Evolutionary conservation across 768 basidiomycete genomes (phyloP), one percentile per base, ranked within the genome.

Genomic region (Podaxis sp.): DNA sequence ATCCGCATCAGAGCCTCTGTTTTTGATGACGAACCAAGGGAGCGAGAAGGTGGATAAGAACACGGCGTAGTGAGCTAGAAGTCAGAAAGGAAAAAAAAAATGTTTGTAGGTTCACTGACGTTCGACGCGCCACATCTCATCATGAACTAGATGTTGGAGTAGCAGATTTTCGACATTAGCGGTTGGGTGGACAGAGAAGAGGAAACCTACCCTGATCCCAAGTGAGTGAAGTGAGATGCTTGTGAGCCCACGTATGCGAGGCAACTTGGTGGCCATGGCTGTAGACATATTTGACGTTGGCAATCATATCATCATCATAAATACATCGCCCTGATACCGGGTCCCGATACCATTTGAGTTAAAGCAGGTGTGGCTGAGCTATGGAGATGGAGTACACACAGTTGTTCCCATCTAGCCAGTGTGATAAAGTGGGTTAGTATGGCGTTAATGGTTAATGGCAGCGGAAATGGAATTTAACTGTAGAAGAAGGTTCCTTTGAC

Each of bases 171-270:
- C 23, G 38, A n/a, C 36, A 23, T 53, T 44, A 23, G 11, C 18
- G 27, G 57, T 50, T 9, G 4, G 28, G 47, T 36, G 5, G 42
- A 18, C 3, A 35, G 28, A 32, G 40, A 7, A 42, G 47, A 10
- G 21, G 23, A 14, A 37, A 63, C 72, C 36, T 48, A 76, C 76
- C 66, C 63, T 78, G 66, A 28, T 72, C 71, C 67, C 66, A 67
- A 1, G 64, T 67, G 18, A 78, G 70, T 1, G 64, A 68, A 0
- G 67, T 64, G 2, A 80, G 67, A 47, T 76, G 66, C 13, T 68
- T 66, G 61, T 81, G 79, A 6, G 65, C 66, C 79, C 79, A 81
- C 2, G 79, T 80, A 59, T 81, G 79, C 42, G 78, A 79, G 4
- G 70, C 78, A 53, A 81, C 57, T 64, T 77, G 76, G 61, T 81